These are phyloP conservation scores for Vanrija humicola DNA, from an alignment of 1,284 basidiomycete species.

Conservation along the genomic window DNA sequence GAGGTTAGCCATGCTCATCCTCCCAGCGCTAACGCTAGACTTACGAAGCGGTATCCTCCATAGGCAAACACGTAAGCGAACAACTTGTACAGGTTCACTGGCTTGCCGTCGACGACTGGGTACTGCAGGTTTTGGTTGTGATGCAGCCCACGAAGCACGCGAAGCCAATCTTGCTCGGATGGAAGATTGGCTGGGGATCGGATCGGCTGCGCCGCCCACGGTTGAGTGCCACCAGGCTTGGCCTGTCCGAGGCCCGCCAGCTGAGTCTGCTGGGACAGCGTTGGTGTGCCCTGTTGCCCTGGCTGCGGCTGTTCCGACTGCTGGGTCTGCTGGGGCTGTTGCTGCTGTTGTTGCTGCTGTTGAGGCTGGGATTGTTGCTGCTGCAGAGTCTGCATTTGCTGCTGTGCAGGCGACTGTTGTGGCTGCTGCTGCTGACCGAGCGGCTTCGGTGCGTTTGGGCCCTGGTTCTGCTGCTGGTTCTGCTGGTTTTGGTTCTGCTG, in stretches of 20 bases:
- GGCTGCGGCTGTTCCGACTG: background rate
- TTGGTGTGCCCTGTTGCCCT: background rate
- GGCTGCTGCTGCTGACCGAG: slow-evolving; percentile 3
- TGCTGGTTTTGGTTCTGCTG: background rate
- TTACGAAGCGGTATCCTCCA: slow-evolving; percentile 18
- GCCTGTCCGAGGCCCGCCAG: background rate
- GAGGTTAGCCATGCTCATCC: background rate
- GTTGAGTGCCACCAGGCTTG: background rate
- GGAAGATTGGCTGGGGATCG: slow-evolving; percentile 5
- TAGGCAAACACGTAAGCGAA: slow-evolving; percentile 12
- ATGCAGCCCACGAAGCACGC: slow-evolving; percentile 9
- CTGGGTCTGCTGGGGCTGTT: slow-evolving; percentile 7
- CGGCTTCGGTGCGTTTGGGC: background rate
- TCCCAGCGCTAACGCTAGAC: background rate
- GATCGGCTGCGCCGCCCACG: background rate
- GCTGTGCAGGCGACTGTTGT: slow-evolving; percentile 1
- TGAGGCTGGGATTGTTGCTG: background rate
- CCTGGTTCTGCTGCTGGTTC: slow-evolving; percentile 1
- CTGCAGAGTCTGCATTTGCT: background rate
- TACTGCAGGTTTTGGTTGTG: slow-evolving; percentile 11
- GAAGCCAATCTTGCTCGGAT: slow-evolving; percentile 9
- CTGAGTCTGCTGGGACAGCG: background rate
- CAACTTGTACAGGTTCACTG: slow-evolving; percentile 15
- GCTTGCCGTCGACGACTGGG: slow-evolving; percentile 12
- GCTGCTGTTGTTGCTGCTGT: slow-evolving; percentile 2